A percentile compares a stretch with the other conserved stretches of the same genome.
phyloP scores from a whole-genome alignment of 345 rosid genomes.

The Toxicodendron radicans region DNA sequence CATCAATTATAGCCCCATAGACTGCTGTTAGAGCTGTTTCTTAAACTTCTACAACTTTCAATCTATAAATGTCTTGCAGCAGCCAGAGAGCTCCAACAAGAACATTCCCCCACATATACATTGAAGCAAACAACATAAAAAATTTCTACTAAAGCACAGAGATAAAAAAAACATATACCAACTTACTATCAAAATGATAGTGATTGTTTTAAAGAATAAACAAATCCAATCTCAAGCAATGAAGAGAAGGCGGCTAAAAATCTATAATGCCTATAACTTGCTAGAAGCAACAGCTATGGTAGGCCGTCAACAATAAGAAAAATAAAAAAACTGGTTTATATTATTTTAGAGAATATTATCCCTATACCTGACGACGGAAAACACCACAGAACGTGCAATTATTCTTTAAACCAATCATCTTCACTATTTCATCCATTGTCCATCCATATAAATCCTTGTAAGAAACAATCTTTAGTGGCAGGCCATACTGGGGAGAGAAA shows the following conservation, averaged over 20 bases:
- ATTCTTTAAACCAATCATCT: conserved; percentile 90
- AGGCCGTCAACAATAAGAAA: too few species aligned
- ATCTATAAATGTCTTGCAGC: neutral
- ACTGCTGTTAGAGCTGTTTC: neutral
- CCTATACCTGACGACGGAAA: conserved; percentile 82
- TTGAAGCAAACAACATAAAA: neutral
- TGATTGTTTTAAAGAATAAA: neutral
- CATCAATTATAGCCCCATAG: too few species aligned
- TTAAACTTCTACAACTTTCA: neutral
- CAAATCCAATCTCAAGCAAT: neutral
- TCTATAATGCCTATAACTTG: neutral
- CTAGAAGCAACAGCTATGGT: neutral
- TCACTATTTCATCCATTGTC: conserved; percentile 99
- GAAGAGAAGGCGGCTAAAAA: neutral
- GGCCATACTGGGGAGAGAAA: conserved; percentile 56
- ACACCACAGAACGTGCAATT: conserved; percentile 98
- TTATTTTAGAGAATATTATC: neutral
- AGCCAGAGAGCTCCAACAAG: neutral
- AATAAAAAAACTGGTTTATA: neutral
- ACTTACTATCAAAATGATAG: neutral
- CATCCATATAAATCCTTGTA: conserved; percentile 98
- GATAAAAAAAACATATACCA: neutral
- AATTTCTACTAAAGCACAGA: neutral
- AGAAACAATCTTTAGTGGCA: conserved; percentile 84
- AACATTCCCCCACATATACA: neutral